Evolutionary conservation across 2,329 filamentous ascomycete species (phyloP).

Genomic region (Macrophomina pseudophaseolina): DNA sequence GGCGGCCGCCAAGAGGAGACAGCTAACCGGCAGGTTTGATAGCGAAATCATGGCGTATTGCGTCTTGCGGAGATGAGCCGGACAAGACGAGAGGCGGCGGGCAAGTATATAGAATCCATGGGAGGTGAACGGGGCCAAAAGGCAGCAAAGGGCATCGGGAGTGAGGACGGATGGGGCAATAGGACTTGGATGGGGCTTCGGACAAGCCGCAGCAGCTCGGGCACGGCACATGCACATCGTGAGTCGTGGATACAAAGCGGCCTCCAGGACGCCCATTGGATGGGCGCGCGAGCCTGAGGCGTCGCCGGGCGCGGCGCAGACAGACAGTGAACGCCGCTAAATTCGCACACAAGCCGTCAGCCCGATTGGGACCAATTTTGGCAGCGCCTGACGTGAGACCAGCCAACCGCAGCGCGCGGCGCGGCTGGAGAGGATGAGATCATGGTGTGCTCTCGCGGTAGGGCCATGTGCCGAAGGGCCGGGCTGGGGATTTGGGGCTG

Average conservation of each 20-base stretch:
- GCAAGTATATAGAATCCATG: not conserved
- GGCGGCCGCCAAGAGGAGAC: not conserved
- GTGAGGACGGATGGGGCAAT: not conserved
- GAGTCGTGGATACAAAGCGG: not conserved
- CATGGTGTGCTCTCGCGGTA: not conserved
- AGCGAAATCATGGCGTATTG: slow-evolving; percentile 13
- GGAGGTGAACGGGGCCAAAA: not conserved
- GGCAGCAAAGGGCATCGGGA: not conserved
- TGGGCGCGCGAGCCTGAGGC: not conserved
- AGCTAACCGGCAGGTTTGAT: not conserved
- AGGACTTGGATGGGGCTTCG: slow-evolving; percentile 2
- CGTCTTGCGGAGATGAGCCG: not conserved
- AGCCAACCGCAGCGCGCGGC: slow-evolving; percentile 2
- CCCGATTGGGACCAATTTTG: slow-evolving; percentile 8
- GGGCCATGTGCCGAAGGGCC: slow-evolving; percentile 2
- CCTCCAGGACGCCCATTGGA: not conserved
- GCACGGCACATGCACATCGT: slow-evolving; percentile 3
- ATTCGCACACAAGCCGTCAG: not conserved
- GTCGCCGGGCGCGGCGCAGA: slow-evolving; percentile 4
- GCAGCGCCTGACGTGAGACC: slow-evolving; percentile 13
- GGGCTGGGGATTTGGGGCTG: not conserved
- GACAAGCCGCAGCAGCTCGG: not conserved
- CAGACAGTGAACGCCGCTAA: not conserved
- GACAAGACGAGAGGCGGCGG: too few relatives aligned
- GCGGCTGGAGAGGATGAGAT: slow-evolving; percentile 2